Conservation (phyloP, 768 basidiomycete genomes). For the Cystofilobasidium bisporidii region DNA sequence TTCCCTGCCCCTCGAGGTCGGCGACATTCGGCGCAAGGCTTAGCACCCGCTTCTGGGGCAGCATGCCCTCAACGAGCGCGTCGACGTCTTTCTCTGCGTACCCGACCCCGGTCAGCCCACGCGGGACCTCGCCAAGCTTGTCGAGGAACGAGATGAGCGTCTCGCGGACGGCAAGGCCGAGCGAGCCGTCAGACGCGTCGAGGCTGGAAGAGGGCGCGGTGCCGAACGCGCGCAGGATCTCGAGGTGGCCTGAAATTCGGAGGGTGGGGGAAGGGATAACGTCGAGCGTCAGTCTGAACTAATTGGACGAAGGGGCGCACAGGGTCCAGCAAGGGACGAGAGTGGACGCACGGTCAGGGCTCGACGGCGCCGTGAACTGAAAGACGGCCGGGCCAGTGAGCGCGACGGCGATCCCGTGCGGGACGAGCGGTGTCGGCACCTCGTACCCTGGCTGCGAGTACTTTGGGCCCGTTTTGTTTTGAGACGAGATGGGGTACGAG, state of each 20-base stretch:
- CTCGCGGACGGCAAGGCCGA: constrained; percentile 5
- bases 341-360: constrained; percentile 53
- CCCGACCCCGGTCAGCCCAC: constrained; percentile 73
- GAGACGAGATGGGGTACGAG: constrained; percentile 57
- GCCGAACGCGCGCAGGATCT: constrained; percentile 57
- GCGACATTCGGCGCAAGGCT: constrained; percentile 88
- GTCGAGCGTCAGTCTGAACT: too few relatives aligned
- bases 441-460: constrained; percentile 27
- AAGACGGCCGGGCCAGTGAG: constrained; percentile 83
- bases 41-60: constrained; percentile 84
- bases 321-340: too few relatives aligned
- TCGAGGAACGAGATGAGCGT: constrained; percentile 80
- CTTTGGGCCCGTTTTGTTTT: constrained; percentile 89
- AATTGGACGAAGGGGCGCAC: too few relatives aligned
- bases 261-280: too few relatives aligned
- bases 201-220: constrained; percentile 57
- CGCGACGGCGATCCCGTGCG: constrained; percentile 86
- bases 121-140: constrained; percentile 61
- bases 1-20: constrained; percentile 70
- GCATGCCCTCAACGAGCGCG: constrained; percentile 74
- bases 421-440: constrained; percentile 66
- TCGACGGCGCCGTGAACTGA: constrained; percentile 88
- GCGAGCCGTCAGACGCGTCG: constrained; percentile 57
- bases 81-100: constrained; percentile 59
- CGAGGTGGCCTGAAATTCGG: constrained; percentile 68